Percentiles rank a stretch among this genome's conserved stretches.
phyloP scores from a whole-genome alignment of 306 rosid genomes.

The Abrus pulchellus region DNA sequence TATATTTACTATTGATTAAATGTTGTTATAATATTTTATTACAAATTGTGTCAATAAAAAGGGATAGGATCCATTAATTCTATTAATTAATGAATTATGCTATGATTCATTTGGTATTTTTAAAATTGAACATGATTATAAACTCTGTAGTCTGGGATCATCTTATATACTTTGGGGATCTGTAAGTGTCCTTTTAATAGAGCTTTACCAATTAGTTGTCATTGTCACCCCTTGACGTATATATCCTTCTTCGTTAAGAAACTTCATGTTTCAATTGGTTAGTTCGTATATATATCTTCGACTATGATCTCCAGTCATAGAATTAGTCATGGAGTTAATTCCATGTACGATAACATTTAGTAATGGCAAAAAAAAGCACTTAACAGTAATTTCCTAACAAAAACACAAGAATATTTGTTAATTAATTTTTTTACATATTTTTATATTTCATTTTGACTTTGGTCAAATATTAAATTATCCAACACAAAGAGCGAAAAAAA shows the following conservation, averaged over 20 bases:
- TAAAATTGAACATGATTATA: too few species aligned
- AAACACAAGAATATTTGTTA: background rate
- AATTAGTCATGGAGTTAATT: background rate
- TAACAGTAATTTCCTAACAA: background rate
- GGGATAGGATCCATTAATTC: too few species aligned
- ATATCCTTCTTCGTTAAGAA: conserved; percentile 15
- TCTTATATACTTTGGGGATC: too few species aligned
- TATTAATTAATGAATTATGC: too few species aligned
- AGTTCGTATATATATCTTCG: background rate
- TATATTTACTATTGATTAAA: too few species aligned
- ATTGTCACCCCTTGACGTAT: background rate
- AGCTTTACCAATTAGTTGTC: background rate
- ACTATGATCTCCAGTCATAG: background rate
- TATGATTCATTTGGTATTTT: too few species aligned
- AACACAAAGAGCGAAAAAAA: background rate
- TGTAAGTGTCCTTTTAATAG: too few species aligned
- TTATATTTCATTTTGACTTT: background rate
- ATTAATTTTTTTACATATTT: background rate
- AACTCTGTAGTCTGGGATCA: too few species aligned
- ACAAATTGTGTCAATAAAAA: too few species aligned
- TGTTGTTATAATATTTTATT: too few species aligned
- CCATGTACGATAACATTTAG: background rate
- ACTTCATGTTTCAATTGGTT: background rate
- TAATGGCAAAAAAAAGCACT: too few species aligned
- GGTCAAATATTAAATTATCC: background rate